These are phyloP conservation scores for Hanseniaspora thailandica DNA, from an alignment of 805 yeast genomes.

Conservation along the genomic window DNA sequence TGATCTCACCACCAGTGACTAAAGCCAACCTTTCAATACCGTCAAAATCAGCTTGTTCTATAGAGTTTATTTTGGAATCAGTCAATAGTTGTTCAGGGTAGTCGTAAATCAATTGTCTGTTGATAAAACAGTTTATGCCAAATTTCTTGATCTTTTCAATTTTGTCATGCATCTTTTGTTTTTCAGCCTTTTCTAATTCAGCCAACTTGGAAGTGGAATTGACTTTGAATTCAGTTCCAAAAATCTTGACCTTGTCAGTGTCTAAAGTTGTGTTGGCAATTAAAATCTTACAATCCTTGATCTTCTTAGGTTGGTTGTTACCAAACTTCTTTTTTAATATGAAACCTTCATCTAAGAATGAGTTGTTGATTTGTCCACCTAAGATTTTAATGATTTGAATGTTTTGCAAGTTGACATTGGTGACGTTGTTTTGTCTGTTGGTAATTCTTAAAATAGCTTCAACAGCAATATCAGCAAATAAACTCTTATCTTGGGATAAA, in stretches of 20 bases:
- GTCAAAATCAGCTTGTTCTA: constrained; percentile 96
- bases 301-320: constrained; percentile 78
- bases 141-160: constrained; percentile 81
- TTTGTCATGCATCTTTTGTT: constrained; percentile 80
- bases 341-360: constrained; percentile 92
- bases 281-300: constrained; percentile 73
- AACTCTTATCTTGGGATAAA: constrained; percentile 84
- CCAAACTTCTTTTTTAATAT: constrained; percentile 86
- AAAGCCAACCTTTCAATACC: constrained; percentile 94
- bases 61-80: constrained; percentile 75
- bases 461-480: constrained; percentile 81
- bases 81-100: constrained; percentile 94
- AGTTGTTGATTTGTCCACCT: constrained; percentile 86
- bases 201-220: constrained; percentile 91
- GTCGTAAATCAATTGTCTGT: constrained; percentile 92
- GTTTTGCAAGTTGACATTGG: constrained; percentile 53
- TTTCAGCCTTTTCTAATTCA: constrained; percentile 86
- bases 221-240: constrained; percentile 95
- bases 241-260: constrained; percentile 92
- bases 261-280: constrained; percentile 94
- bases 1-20: constrained; percentile 97
- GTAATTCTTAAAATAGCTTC: constrained; percentile 82
- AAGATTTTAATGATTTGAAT: constrained; percentile 86
- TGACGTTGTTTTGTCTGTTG: constrained; percentile 31
- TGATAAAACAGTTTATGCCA: constrained; percentile 79